Conservation (phyloP, 2,329 filamentous ascomycete genomes). For the Thielaviopsis punctulata region DNA sequence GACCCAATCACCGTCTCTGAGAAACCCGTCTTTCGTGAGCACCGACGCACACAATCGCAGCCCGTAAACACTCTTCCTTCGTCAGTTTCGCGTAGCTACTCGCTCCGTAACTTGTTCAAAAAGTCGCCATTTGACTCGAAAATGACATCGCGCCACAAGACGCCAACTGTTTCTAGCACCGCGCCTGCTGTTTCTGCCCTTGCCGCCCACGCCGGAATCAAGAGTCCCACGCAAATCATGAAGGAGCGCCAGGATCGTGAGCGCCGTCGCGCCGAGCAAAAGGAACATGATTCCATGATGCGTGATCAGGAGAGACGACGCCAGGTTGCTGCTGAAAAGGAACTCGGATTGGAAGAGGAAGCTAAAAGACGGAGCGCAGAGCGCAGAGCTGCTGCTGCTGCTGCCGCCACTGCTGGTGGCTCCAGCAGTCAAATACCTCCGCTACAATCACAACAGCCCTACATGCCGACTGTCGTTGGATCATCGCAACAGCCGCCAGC, state of each 20-base stretch:
- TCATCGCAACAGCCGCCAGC: constrained; percentile 11
- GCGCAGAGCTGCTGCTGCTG: constrained; percentile 40
- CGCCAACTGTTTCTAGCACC: constrained; percentile 5
- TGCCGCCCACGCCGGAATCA: constrained; percentile 41
- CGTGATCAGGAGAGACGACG: constrained; percentile 27
- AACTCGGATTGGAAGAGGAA: constrained; percentile 37
- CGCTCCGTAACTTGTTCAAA: neutral
- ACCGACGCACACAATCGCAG: constrained; percentile 9
- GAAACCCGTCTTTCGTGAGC: neutral
- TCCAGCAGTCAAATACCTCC: constrained; percentile 10
- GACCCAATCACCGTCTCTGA: constrained; percentile 31
- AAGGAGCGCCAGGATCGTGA: constrained; percentile 56
- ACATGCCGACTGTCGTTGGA: constrained; percentile 12
- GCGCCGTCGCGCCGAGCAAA: constrained; percentile 51
- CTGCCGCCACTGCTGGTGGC: constrained; percentile 26
- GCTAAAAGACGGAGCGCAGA: constrained; percentile 40
- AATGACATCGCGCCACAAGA: constrained; percentile 9
- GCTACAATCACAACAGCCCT: constrained; percentile 13
- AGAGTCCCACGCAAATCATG: constrained; percentile 84
- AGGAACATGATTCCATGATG: constrained; percentile 45
- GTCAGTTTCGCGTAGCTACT: constrained; percentile 4
- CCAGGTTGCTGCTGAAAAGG: constrained; percentile 37
- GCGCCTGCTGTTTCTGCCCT: constrained; percentile 6
- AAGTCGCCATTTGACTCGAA: neutral
- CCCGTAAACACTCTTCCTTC: constrained; percentile 1